A percentile compares a stretch with the other conserved stretches of the same genome.
phyloP scores from a whole-genome alignment of 208 protist species.

The Leishmania lainsoni region DNA sequence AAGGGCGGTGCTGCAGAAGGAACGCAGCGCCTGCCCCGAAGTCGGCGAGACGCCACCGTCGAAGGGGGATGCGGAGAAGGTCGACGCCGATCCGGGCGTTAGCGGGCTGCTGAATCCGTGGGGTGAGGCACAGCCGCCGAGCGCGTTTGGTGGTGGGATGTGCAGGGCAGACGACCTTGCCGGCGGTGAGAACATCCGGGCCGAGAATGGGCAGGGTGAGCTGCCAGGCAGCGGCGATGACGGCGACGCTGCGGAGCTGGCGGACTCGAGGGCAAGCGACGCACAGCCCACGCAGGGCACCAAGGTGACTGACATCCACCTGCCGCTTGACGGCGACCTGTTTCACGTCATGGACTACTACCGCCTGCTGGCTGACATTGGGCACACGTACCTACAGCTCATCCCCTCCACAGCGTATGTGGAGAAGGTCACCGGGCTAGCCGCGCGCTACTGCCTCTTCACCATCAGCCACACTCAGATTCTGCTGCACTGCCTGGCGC shows the following conservation, averaged over 20 bases:
- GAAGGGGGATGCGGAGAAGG: neutral
- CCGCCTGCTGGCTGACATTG: constrained; percentile 29
- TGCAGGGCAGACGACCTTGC: neutral
- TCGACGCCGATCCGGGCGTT: neutral
- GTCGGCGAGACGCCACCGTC: neutral
- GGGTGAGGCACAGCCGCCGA: neutral
- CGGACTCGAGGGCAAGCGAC: neutral
- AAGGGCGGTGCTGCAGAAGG: constrained; percentile 3
- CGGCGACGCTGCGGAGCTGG: neutral
- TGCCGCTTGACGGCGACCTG: constrained; percentile 24
- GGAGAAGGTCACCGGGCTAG: constrained; percentile 22
- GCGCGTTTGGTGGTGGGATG: neutral
- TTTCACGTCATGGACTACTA: constrained; percentile 27
- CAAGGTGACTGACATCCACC: constrained; percentile 18
- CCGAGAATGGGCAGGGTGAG: neutral
- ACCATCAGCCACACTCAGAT: constrained; percentile 33
- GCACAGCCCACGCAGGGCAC: neutral
- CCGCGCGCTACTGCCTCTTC: constrained; percentile 30
- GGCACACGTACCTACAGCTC: constrained; percentile 22
- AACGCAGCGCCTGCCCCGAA: neutral
- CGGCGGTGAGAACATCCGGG: neutral
- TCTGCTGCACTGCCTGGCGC: constrained; percentile 27
- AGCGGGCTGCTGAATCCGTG: neutral
- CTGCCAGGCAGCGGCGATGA: neutral
- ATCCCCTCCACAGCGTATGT: neutral